Evolutionary conservation across 2,329 filamentous ascomycete genomes (phyloP), one percentile per base, ranked within the genome.

Genomic region (Camillea tinctor): DNA sequence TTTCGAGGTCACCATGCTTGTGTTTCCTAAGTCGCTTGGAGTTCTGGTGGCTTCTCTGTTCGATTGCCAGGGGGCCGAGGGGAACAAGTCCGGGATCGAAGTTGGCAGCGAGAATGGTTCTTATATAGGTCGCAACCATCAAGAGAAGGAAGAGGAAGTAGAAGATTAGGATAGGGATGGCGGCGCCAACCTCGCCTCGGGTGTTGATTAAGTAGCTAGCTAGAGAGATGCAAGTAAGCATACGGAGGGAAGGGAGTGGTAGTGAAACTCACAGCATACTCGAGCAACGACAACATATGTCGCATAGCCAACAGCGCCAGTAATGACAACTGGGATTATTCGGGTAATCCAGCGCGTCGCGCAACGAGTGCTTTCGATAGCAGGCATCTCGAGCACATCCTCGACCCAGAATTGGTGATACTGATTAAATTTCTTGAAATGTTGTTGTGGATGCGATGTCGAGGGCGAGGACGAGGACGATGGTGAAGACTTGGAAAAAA

Each of bases 41-140:
- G 67, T 70, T 61, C 55, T 62, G 48, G 20, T 24, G 21, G 20
- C 15, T 50, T 60, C 59, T 69, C 58, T 59, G 70, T 44, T 69
- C 69, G 24, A 75, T 65, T 52, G 62, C 71, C 67, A 67, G 73
- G 58, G 79, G 75, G n/a, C 84, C 86, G 30, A 89, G 83, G 0
- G 91, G 88, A 0, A 93, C 82, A 57, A 92, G 84, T 3, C 92
- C 93, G 0, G 93, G 89, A 65, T 93, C 84, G 66, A 80, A 80
- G 60, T 86, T 82, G 55, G 96, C 87, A 36, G 85, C 83, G 63
- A 87, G 77, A 50, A 93, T 74, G 9, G 93, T 83, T 64, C 93
- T 89, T 20, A 90, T 71, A 74, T 96, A 97, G 20, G 88, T 82
- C 30, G 80, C 69, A 22, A 88, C 71, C 69, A 92, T 84, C 26